phyloP scores from a whole-genome alignment of 768 basidiomycete genomes.

The Guyanaporus albipodus region DNA sequence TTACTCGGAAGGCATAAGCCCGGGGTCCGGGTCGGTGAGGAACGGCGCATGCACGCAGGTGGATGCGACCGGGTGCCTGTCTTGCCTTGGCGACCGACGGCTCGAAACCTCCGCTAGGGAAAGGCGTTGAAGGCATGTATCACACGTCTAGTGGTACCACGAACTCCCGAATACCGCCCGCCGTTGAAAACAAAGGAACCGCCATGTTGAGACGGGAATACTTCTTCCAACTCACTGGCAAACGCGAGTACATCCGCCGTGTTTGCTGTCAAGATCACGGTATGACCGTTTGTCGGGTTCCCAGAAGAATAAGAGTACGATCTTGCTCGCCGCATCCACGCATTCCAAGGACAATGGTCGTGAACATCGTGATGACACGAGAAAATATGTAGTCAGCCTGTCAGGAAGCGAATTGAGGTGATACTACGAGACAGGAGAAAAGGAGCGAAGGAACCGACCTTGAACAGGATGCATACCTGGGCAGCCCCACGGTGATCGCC shows the following conservation, averaged over 20 bases:
- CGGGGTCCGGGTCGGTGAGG: neutral
- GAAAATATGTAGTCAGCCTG: too few species aligned
- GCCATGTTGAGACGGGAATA: constrained; percentile 63
- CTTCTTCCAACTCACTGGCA: constrained; percentile 76
- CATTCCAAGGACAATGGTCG: constrained; percentile 63
- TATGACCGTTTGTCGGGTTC: constrained; percentile 73
- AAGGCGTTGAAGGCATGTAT: constrained; percentile 64
- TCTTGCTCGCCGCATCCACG: constrained; percentile 64
- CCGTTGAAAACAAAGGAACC: constrained; percentile 62
- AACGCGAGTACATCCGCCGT: constrained; percentile 77
- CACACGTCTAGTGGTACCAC: constrained; percentile 51
- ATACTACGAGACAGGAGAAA: too few species aligned
- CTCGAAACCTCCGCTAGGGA: constrained; percentile 66
- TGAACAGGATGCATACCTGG: too few species aligned
- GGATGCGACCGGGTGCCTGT: neutral
- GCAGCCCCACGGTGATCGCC: too few species aligned
- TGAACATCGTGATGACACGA: too few species aligned
- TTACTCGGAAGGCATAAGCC: constrained; percentile 53
- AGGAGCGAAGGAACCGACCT: too few species aligned
- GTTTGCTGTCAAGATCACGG: constrained; percentile 80
- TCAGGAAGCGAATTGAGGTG: too few species aligned
- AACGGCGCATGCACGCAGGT: constrained; percentile 19
- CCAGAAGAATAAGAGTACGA: constrained; percentile 72
- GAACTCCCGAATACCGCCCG: constrained; percentile 78
- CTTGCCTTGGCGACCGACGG: constrained; percentile 55